These are phyloP conservation scores for Paradendryphiella salina DNA, from an alignment of 2,329 filamentous ascomycete species.

Conservation along the genomic window DNA sequence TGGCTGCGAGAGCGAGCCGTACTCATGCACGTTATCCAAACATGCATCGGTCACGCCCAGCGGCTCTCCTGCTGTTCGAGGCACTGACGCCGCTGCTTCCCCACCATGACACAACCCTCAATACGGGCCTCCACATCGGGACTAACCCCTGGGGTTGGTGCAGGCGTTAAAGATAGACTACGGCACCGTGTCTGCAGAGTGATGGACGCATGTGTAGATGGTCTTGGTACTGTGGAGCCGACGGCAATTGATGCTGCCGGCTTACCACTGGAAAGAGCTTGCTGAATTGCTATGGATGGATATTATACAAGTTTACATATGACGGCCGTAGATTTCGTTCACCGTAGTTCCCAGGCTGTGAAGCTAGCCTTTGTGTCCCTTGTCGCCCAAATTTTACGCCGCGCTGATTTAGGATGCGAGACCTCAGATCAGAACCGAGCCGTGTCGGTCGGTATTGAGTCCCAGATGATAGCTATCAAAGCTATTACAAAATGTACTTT, in stretches of 20 bases:
- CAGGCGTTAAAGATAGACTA: slow-evolving; percentile 3
- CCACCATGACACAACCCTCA: slow-evolving; percentile 8
- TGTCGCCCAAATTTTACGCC: slow-evolving; percentile 16
- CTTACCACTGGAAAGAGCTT: slow-evolving; percentile 2
- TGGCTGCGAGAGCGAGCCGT: slow-evolving; percentile 16
- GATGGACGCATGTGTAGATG: slow-evolving; percentile 1
- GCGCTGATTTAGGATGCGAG: slow-evolving; percentile 7
- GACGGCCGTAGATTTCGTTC: slow-evolving; percentile 20
- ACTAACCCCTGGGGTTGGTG: background rate
- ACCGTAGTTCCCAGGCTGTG: slow-evolving; percentile 12
- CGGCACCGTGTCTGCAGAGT: slow-evolving; percentile 2
- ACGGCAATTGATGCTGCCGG: background rate
- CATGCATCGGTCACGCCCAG: slow-evolving; percentile 2
- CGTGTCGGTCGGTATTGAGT: slow-evolving; percentile 4
- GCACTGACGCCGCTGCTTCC: slow-evolving; percentile 8
- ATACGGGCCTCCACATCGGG: slow-evolving; percentile 12
- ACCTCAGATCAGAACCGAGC: slow-evolving; percentile 2
- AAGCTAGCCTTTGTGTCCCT: slow-evolving; percentile 4
- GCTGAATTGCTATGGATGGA: slow-evolving; percentile 10
- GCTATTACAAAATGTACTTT: slow-evolving; percentile 16
- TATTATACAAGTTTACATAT: slow-evolving; percentile 28
- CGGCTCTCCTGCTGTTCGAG: slow-evolving; percentile 14
- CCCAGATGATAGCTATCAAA: slow-evolving; percentile 16
- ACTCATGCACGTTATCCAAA: slow-evolving; percentile 8
- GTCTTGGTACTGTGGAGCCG: slow-evolving; percentile 3